A percentile compares a stretch with the other conserved stretches of the same genome.
These are phyloP conservation scores for Boletus fagicola DNA, from an alignment of 768 basidiomycete genomes.

Conservation along the genomic window DNA sequence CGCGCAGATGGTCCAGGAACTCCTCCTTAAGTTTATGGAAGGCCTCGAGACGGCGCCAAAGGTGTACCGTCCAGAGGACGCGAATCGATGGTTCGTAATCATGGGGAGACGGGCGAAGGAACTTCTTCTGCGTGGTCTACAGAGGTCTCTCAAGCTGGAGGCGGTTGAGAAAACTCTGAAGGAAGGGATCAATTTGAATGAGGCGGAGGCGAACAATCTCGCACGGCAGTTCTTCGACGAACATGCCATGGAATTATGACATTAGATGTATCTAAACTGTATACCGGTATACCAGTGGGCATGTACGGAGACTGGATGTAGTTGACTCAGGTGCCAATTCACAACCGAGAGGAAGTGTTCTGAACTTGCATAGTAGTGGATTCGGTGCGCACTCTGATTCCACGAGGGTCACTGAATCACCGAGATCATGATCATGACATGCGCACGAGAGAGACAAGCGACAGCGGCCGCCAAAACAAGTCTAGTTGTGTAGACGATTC, in stretches of 20 bases:
- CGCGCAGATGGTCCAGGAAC: slow-evolving; percentile 1
- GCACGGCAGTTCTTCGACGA: slow-evolving; percentile 16
- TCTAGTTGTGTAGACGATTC: slow-evolving; percentile 9
- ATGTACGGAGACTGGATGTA: neutral
- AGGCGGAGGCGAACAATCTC: slow-evolving; percentile 8
- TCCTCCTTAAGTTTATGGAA: slow-evolving; percentile 15
- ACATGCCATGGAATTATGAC: slow-evolving; percentile 6
- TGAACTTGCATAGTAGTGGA: neutral
- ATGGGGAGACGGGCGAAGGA: slow-evolving; percentile 18
- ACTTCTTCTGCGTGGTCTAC: slow-evolving; percentile 12
- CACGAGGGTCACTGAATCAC: neutral
- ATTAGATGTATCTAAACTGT: neutral
- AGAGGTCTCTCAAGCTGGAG: slow-evolving; percentile 11
- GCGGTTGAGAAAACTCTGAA: slow-evolving; percentile 8
- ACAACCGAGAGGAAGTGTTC: neutral
- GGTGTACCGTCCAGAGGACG: slow-evolving; percentile 12
- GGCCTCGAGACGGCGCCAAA: neutral
- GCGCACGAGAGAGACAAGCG: too few species aligned
- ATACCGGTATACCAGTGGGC: neutral
- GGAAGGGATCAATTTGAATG: slow-evolving; percentile 10
- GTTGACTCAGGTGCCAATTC: neutral
- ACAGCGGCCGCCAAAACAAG: neutral
- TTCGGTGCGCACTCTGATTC: too few species aligned
- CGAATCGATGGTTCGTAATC: slow-evolving; percentile 13
- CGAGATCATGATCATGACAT: neutral